Conservation (phyloP, 441 rosid species). For the Erysimum pusillum region DNA sequence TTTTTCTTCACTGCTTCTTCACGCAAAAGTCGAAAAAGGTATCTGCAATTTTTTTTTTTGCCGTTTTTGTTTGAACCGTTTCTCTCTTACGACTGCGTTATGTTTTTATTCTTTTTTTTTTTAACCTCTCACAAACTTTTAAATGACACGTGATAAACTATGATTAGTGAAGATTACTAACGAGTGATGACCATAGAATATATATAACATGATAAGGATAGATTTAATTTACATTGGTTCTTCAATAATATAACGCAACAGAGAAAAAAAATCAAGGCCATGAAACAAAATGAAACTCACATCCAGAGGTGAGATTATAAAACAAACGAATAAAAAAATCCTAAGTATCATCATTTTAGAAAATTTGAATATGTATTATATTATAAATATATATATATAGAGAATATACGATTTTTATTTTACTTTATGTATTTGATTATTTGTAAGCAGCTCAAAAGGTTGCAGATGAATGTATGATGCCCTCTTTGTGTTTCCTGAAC, state of each 20-base stretch:
- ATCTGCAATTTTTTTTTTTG: background rate
- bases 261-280: conserved; percentile 8
- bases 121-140: background rate
- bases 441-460: conserved; percentile 31
- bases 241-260: conserved; percentile 52
- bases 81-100: background rate
- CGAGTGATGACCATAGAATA: conserved; percentile 19
- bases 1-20: conserved; percentile 21
- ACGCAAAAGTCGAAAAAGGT: conserved; percentile 22
- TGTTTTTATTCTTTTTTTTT: background rate
- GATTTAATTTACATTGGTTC: conserved; percentile 52
- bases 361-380: conserved; percentile 1
- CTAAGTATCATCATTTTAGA: conserved; percentile 24
- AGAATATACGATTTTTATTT: background rate
- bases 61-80: conserved; percentile 36
- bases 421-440: conserved; percentile 14
- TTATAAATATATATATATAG: background rate
- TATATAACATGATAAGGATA: conserved; percentile 61
- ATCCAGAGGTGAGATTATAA: conserved; percentile 46
- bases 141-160: background rate
- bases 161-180: conserved; percentile 14
- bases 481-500: conserved; percentile 38
- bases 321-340: conserved; percentile 17
- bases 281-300: conserved; percentile 41
- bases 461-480: conserved; percentile 17